Evolutionary conservation across 176 grass and related monocot species (phyloP), one percentile per base, ranked within the genome.

Genomic region (Phyllostachys edulis): DNA sequence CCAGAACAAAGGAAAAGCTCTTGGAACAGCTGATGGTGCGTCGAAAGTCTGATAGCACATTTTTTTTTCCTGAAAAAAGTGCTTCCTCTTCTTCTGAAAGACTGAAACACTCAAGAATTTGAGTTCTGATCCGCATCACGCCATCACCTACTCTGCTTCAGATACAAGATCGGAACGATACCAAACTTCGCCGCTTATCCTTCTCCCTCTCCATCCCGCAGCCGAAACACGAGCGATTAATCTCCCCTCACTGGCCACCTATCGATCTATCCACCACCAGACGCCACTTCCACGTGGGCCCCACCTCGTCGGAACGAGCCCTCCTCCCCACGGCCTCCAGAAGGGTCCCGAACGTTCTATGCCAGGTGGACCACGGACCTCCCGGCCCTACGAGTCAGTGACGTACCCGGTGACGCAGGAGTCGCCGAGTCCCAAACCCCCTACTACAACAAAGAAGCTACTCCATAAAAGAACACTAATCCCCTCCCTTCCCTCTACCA

Each of bases 391-490:
- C 5, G 1, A 0, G 29, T 80, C 77, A 71, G 69, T 20, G 5
- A 54, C 17, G 16, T 2, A 74, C 0, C 0, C 3, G 5, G 41
- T 84, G 75, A 67, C 50, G 39, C 49, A 2, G 2, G 0, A 18
- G 45, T 20, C 7, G 2, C 47, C 26, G 60, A 63, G 17, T 9
- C 46, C 38, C 56, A 84, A 76, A 72, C 59, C 27, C 24, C 69
- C 62, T 26, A 10, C 69, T 13, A 40, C 82, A 85, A 89, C 70
- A 75, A 89, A 85, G 82, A 84, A 75, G 41, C n/a, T 75, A n/a
- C n/a, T n/a, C n/a, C n/a, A 75, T 89, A 85, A 80, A 89, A n/a
- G 5, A 47, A 10, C 6, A 63, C 40, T 54, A 63, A 70, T 76
- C 44, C 69, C 69, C n/a, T 67, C 39, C 5, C 3, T 41, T 34